phyloP scores from a whole-genome alignment of 495 filamentous ascomycete species.

The Aspergillus affinis region DNA sequence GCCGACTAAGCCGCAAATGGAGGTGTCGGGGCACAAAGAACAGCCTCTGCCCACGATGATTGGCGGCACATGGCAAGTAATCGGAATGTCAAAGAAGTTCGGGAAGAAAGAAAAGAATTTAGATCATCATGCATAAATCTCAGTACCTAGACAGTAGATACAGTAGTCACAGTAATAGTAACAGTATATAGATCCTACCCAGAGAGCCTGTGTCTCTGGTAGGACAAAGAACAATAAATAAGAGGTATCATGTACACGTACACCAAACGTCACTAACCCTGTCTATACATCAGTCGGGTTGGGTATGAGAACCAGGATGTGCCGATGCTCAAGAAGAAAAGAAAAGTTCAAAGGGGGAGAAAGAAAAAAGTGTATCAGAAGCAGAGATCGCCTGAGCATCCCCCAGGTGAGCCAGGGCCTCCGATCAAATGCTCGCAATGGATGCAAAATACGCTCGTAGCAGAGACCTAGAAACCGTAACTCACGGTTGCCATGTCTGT shows the following conservation, averaged over 20 bases:
- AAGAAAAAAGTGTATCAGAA: conserved; percentile 6
- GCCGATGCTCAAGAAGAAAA: conserved; percentile 17
- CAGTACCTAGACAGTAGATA: conserved; percentile 11
- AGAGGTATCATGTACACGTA: conserved; percentile 32
- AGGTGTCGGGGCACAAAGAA: neutral
- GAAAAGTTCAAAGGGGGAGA: conserved; percentile 19
- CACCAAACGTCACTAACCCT: conserved; percentile 11
- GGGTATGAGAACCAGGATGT: conserved; percentile 11
- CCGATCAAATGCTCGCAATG: conserved; percentile 16
- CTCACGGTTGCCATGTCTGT: conserved; percentile 4
- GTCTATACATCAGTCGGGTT: conserved; percentile 11
- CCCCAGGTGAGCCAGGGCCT: conserved; percentile 8
- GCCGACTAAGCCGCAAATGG: neutral
- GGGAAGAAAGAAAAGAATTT: neutral
- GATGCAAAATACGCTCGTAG: conserved; percentile 25
- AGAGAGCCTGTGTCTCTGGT: neutral
- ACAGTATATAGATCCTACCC: neutral
- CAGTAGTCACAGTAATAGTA: neutral
- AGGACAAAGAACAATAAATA: conserved; percentile 9
- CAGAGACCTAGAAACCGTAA: conserved; percentile 4
- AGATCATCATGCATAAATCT: conserved; percentile 11
- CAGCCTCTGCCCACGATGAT: neutral
- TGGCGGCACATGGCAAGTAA: neutral
- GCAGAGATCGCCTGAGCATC: conserved; percentile 2
- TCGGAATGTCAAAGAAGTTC: neutral